Base-by-base conservation (phyloP, 345 rosid species). In the Clarkia xantiana region DNA sequence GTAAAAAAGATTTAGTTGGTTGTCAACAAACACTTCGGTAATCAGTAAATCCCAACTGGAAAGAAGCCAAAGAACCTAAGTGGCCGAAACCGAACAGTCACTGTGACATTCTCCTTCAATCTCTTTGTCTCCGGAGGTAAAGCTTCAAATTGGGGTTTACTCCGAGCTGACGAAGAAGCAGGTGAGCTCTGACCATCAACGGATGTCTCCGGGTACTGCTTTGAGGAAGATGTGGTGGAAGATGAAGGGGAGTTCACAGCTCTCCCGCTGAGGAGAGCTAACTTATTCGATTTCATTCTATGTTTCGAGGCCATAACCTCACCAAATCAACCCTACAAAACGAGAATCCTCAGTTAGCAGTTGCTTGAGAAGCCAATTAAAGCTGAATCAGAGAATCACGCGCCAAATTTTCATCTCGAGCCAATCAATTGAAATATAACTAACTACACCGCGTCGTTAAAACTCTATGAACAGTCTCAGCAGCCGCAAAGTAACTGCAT, bases 51-150 rank as follows among this genome's bases (percentile, higher is more conserved):
- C 44, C 17, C 39, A 3, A 44, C 14, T 18, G 39, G 51, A 22
- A 36, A 60, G 55, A 71, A 29, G 18, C 56, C 42, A 6, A 47
- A 39, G 57, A 43, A 91, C 98, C 93, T 86, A 54, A 93, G 79
- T 10, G 99, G 99, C 29, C 99, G 94, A 67, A 93, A 93, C 39
- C 99, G 93, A 54, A 84, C 96, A 2, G 96, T 93, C 13, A 93
- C 96, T 0, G 95, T 84, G 55, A 87, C 96, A 41, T 87, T 86
- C 53, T 87, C 96, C 71, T 80, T 93, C 70, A 84, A 74, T 63
- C 80, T 69, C 52, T 74, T 75, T 9, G 57, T 69, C 23, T 65
- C 71, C 34, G 29, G 55, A 7, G 73, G 64, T 14, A 60, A 62
- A 44, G 62, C 70, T 40, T 81, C 94, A 49, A 64, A 78, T 40